Conservation (phyloP, 2,329 filamentous ascomycete genomes). For the Domatiomyces globalis region DNA sequence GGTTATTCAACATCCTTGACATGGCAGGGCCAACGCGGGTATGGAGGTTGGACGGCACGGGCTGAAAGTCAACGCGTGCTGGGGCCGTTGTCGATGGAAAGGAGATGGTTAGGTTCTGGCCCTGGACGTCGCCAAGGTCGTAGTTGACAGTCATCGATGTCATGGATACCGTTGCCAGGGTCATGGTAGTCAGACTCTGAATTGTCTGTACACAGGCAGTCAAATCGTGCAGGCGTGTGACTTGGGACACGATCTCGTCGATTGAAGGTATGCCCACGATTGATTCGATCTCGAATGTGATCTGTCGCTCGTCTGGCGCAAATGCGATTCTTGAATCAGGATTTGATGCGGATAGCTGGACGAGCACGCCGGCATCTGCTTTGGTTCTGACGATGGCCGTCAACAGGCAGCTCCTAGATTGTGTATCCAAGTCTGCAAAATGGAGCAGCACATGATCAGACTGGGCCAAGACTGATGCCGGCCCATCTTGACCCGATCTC, state of each 20-base stretch:
- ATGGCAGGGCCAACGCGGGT: conserved; percentile 1
- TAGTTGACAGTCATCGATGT: conserved; percentile 11
- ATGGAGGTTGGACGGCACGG: conserved; percentile 12
- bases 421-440: not conserved
- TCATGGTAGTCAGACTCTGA: conserved; percentile 8
- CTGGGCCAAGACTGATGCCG: not conserved
- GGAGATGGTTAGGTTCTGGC: conserved; percentile 5
- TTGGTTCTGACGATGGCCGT: conserved; percentile 1
- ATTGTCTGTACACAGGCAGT: conserved; percentile 13
- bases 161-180: conserved; percentile 9
- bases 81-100: conserved; percentile 2
- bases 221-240: conserved; percentile 12
- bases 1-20: not conserved
- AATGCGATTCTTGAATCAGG: conserved; percentile 10
- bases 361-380: conserved; percentile 8
- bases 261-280: conserved; percentile 8
- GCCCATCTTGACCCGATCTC: not conserved
- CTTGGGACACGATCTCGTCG: conserved; percentile 8
- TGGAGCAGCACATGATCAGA: not conserved
- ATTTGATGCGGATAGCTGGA: conserved; percentile 7
- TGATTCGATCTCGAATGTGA: conserved; percentile 9
- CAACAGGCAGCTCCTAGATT: not conserved
- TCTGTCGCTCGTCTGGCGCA: conserved; percentile 4
- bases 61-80: conserved; percentile 11
- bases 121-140: conserved; percentile 3